Conservation (phyloP, 306 rosid species). For the Astragalus membranaceus region DNA sequence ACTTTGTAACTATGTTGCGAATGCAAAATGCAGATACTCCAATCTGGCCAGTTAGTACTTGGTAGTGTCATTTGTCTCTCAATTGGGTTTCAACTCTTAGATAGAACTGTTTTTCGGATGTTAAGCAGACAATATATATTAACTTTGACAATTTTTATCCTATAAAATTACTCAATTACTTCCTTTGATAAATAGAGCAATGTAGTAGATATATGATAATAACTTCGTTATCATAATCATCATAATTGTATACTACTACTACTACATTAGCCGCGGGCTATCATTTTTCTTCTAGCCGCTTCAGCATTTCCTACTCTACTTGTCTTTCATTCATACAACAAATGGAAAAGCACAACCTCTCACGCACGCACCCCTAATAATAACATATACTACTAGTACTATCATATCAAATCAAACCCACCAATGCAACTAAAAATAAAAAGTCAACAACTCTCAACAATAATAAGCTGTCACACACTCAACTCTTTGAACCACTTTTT, state of each 20-base stretch:
- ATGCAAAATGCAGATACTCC: no score
- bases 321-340: not conserved
- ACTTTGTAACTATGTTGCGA: no score
- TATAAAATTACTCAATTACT: not conserved
- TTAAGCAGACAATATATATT: no score
- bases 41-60: no score
- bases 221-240: not conserved
- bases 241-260: not conserved
- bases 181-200: not conserved
- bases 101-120: no score
- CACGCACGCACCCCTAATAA: not conserved
- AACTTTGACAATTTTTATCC: no score
- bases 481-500: not conserved
- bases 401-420: not conserved
- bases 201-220: not conserved
- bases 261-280: slow-evolving; percentile 59
- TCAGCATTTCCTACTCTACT: slow-evolving; percentile 39
- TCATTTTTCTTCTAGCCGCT: slow-evolving; percentile 44
- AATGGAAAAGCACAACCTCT: not conserved
- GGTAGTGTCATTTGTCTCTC: no score
- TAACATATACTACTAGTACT: no score
- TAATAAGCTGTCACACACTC: slow-evolving; percentile 3
- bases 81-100: no score
- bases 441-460: slow-evolving; percentile 1
- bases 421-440: not conserved